Conservation (phyloP, 139 green algal genomes). For the Chlamydomonas sp. region DNA sequence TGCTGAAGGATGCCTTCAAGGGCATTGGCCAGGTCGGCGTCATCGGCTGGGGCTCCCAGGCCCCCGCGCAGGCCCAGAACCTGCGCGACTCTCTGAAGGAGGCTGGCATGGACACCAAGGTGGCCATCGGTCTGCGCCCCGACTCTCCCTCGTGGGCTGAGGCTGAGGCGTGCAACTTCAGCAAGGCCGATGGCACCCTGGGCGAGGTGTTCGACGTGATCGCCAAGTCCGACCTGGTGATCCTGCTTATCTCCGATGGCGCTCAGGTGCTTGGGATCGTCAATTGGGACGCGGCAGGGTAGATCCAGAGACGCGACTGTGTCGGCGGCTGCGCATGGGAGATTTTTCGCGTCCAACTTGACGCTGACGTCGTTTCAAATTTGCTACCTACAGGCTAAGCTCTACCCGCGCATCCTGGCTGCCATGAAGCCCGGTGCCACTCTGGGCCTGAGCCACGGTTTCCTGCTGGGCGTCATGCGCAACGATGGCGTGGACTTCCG, state of each 20-base stretch:
- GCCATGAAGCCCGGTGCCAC: constrained; percentile 98
- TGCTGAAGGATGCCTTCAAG: constrained; percentile 89
- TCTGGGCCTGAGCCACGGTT: constrained; percentile 98
- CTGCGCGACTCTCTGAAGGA: constrained; percentile 89
- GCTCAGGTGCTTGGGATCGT: constrained; percentile 76
- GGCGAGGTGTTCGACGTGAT: constrained; percentile 97
- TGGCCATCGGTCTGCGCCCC: constrained; percentile 91
- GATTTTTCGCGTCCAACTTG: too few species aligned
- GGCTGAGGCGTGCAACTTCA: constrained; percentile 92
- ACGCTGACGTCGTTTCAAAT: background rate
- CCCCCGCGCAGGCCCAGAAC: constrained; percentile 96
- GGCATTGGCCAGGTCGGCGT: constrained; percentile 89
- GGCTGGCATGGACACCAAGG: constrained; percentile 91
- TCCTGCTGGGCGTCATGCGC: constrained; percentile 97
- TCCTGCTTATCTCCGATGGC: constrained; percentile 98
- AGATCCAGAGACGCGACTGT: too few species aligned
- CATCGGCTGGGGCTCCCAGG: constrained; percentile 98
- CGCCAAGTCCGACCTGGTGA: constrained; percentile 88
- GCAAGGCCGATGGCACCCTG: constrained; percentile 88
- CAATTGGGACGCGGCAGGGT: background rate
- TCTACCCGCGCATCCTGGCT: constrained; percentile 94
- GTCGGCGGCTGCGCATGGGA: too few species aligned
- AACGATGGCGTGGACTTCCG: constrained; percentile 95
- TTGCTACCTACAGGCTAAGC: constrained; percentile 82
- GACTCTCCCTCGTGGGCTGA: constrained; percentile 86